Percentiles rank a stretch among this genome's conserved stretches.
Evolutionary conservation across 352 stramenopile species (phyloP).

Genomic region (Phytophthora nicotianae): DNA sequence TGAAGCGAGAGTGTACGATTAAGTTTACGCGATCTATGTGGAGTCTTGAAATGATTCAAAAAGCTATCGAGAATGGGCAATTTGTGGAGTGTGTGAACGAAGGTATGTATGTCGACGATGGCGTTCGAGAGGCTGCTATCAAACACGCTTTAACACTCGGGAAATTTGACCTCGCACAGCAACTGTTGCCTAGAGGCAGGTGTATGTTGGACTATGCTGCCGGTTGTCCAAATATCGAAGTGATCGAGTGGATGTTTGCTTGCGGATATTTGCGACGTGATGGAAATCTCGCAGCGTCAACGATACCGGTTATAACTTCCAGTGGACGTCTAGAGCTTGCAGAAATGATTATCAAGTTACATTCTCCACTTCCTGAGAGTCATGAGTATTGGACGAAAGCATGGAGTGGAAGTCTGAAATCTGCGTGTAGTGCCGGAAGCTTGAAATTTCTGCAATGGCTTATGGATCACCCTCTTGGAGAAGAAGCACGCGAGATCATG

Average conservation of each 20-base stretch:
- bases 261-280: slow-evolving; percentile 1
- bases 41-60: not conserved
- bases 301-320: not conserved
- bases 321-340: not conserved
- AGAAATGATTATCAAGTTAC: not conserved
- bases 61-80: not conserved
- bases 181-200: not conserved
- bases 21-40: not conserved
- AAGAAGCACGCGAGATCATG: not conserved
- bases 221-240: not conserved
- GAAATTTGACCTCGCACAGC: not conserved
- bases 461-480: not conserved
- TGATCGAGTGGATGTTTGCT: slow-evolving; percentile 1
- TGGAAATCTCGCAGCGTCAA: not conserved
- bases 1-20: not conserved
- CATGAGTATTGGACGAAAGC: not conserved
- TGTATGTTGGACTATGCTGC: not conserved
- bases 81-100: not conserved
- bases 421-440: not conserved
- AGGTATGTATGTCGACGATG: not conserved
- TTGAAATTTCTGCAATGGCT: not conserved
- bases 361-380: not conserved
- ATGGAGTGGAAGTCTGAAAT: not conserved
- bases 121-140: not conserved
- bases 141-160: not conserved